Evolutionary conservation across 306 rosid genomes (phyloP).

Genomic region (Oemleria cerasiformis): DNA sequence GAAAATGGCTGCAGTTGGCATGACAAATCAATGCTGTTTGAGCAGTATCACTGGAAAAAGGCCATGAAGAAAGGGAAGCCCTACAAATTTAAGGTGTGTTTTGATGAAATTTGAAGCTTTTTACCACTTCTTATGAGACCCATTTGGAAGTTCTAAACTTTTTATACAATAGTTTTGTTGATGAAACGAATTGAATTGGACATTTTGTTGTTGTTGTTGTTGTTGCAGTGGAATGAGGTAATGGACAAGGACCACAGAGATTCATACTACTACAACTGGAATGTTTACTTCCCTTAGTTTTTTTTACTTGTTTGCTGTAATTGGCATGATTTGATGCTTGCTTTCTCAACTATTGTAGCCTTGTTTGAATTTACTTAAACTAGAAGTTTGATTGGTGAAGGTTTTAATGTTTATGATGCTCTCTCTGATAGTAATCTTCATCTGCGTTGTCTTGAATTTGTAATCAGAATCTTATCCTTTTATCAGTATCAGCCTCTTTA

Average conservation of each 20-base stretch:
- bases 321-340: background rate
- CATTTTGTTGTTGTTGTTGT: background rate
- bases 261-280: slow-evolving; percentile 73
- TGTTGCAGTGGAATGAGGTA: slow-evolving; percentile 81
- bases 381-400: background rate
- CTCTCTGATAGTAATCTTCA: background rate
- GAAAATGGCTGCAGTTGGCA: slow-evolving; percentile 67
- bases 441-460: background rate
- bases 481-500: background rate
- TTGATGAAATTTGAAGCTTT: slow-evolving; percentile 2
- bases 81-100: slow-evolving; percentile 56
- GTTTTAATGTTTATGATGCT: background rate
- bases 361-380: background rate
- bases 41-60: slow-evolving; percentile 86
- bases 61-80: slow-evolving; percentile 70
- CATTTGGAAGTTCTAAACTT: background rate
- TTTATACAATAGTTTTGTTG: too few species aligned
- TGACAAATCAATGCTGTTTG: slow-evolving; percentile 72
- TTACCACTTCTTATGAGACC: background rate
- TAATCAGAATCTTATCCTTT: background rate
- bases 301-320: background rate
- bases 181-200: too few species aligned
- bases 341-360: background rate
- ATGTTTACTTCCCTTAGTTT: slow-evolving; percentile 67
- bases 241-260: slow-evolving; percentile 64